A percentile compares a stretch with the other conserved stretches of the same genome.
Conservation (phyloP, 805 yeast species). For the Saccharomyces eubayanus region DNA sequence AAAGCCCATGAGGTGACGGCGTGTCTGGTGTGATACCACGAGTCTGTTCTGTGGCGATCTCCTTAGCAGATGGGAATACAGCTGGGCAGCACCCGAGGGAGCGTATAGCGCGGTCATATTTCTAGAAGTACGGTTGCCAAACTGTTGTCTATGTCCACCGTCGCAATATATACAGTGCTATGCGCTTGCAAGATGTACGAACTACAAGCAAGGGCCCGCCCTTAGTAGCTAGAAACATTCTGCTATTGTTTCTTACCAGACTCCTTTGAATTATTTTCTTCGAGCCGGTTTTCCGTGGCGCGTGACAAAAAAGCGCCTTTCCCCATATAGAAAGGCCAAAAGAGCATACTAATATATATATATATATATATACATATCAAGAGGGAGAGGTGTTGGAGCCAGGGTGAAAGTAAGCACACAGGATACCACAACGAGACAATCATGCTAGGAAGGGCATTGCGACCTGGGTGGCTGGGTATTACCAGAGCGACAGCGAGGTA, state of each 20-base stretch:
- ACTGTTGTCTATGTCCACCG: background rate
- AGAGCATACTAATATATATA: too few relatives aligned
- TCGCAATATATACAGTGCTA: background rate
- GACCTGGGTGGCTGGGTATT: background rate
- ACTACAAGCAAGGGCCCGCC: background rate
- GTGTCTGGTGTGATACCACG: background rate
- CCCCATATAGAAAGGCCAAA: background rate
- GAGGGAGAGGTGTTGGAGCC: background rate
- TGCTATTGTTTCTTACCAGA: background rate
- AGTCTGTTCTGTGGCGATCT: background rate
- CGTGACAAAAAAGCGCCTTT: background rate
- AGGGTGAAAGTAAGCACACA: background rate
- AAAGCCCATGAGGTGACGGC: constrained; percentile 28
- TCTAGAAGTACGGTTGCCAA: background rate
- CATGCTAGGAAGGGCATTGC: background rate
- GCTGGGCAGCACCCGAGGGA: background rate
- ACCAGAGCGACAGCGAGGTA: background rate
- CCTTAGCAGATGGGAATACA: background rate
- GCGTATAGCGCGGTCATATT: background rate
- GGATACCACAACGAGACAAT: background rate
- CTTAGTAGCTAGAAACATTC: background rate
- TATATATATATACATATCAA: too few relatives aligned
- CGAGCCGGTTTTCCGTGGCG: background rate
- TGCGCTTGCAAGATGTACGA: background rate
- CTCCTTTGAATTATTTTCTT: background rate